A percentile compares a stretch with the other conserved stretches of the same genome.
Evolutionary conservation across 108 stramenopile genomes (phyloP).

Genomic region (Fragilariopsis cylindrus): DNA sequence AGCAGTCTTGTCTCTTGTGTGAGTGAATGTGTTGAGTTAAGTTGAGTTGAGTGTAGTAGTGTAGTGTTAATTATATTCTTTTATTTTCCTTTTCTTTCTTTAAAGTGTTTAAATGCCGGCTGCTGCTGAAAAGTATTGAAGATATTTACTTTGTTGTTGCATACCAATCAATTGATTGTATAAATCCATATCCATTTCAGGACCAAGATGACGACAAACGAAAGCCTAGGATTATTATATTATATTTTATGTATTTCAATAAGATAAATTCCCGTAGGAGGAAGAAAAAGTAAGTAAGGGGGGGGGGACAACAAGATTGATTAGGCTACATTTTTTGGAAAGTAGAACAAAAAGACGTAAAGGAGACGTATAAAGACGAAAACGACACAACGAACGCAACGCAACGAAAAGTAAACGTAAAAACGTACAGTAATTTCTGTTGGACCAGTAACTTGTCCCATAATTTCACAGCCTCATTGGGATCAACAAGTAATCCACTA

Average conservation of each 20-base stretch:
- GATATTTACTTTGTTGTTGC: conserved; percentile 47
- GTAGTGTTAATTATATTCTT: no score
- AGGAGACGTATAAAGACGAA: neutral
- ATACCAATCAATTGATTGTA: conserved; percentile 59
- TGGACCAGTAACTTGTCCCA: conserved; percentile 37
- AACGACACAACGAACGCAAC: neutral
- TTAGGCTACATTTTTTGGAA: neutral
- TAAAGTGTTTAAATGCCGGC: no score
- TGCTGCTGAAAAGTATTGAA: conserved; percentile 41
- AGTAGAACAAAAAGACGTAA: neutral
- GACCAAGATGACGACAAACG: conserved; percentile 43
- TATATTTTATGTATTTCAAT: no score
- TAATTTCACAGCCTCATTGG: conserved; percentile 36
- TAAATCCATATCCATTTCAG: conserved; percentile 49
- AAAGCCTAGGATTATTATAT: conserved; percentile 35
- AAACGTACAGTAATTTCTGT: conserved; percentile 31
- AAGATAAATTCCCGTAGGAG: no score
- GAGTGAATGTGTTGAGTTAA: no score
- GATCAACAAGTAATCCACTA: conserved; percentile 9
- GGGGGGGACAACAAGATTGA: neutral
- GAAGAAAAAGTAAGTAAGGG: no score
- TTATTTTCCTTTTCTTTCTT: no score
- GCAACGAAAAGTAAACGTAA: neutral
- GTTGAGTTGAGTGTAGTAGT: no score
- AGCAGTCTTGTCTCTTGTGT: no score